phyloP scores from a whole-genome alignment of 2,329 filamentous ascomycete genomes.

The Albophoma yamanashiensis region DNA sequence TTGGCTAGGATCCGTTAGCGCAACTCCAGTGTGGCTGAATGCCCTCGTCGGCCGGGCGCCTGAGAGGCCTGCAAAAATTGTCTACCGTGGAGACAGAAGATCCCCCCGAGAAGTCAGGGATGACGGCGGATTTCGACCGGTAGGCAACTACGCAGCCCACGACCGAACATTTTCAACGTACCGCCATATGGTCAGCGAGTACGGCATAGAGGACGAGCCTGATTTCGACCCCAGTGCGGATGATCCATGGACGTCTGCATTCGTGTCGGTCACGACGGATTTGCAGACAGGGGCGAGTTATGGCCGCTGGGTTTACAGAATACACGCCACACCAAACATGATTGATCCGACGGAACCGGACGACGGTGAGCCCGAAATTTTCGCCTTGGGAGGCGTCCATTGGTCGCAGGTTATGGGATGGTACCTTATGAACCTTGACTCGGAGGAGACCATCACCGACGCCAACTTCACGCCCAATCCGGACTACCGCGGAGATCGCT shows the following conservation, averaged over 20 bases:
- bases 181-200: neutral
- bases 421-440: neutral
- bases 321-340: neutral
- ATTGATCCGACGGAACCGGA: neutral
- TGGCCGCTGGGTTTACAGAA: neutral
- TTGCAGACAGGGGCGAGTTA: neutral
- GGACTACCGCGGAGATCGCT: neutral
- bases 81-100: neutral
- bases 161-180: neutral
- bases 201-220: neutral
- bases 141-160: neutral
- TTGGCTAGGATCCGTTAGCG: neutral
- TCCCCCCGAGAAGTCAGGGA: neutral
- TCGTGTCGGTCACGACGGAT: neutral
- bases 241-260: neutral
- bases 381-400: neutral
- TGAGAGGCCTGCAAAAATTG: neutral
- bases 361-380: neutral
- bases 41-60: neutral
- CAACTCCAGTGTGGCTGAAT: neutral
- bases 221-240: neutral
- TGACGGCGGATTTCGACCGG: neutral
- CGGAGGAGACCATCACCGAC: neutral
- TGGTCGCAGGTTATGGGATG: neutral
- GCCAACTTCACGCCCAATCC: neutral